Base-by-base conservation (phyloP, 2,329 filamentous ascomycete species). In the Aureobasidium namibiae region DNA sequence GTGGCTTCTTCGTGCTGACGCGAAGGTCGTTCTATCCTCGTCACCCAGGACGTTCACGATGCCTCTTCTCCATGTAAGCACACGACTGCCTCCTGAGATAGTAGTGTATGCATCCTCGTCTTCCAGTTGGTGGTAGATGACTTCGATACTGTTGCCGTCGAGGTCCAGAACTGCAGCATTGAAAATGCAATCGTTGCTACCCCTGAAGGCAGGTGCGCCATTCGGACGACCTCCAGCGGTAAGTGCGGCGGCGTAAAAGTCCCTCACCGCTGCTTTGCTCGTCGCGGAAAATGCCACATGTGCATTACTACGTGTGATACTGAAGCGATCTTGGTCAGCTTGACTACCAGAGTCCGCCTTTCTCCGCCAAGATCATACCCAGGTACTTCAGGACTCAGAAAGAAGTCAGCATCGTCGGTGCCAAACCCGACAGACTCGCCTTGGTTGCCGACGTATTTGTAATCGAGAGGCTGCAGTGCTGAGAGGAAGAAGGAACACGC, bases 401-500 rank as follows among this genome's bases (percentile, higher is more conserved):
- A 86, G 70, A 86, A 85, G 67, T 86, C 83, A 21, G 83, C 80
- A 56, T 81, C 77, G 59, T 78, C 74, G 59, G 83, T 78, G 24
- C 83, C 83, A 64, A 86, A 80, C 5, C 81, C 83, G 63, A 86
- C 80, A 57, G 82, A 82, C 63, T 82, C 78, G 54, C 82, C 81
- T 69, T 81, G 78, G 61, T 82, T 76, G 59, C 82, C 82, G 63
- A 90, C 80, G 70, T 85, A 95, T 62, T 81, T 81, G 62, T 95
- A 85, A 38, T 88, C 88, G 23, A 95, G 80, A 3, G 89, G 87
- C 66, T 92, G 89, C 8, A 90, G 80, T 64, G 90, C 80, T 63
- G 88, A 82, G 23, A 91, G 82, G 73, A 90, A 95, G 77, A 95
- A 95, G 8, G 90, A 94, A 52, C 87, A 84, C 3, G 90, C 88